Percentiles rank a stretch among this genome's conserved stretches.
phyloP scores from a whole-genome alignment of 1,139 yeast species.

The Suhomyces anneliseae region DNA sequence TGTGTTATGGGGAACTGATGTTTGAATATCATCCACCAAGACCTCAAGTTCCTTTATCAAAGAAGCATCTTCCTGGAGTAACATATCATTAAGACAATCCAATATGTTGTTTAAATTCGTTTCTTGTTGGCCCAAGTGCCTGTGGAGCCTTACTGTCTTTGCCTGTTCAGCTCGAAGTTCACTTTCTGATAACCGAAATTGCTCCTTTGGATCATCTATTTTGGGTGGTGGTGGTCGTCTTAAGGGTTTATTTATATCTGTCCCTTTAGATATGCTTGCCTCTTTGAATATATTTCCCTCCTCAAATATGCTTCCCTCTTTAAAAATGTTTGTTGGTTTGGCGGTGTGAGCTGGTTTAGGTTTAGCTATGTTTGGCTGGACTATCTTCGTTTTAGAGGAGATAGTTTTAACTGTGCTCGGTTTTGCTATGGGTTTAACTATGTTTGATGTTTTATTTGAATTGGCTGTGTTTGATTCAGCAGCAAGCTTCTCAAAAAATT shows the following conservation, averaged over 20 bases:
- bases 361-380: no score
- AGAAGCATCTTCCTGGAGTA: constrained; percentile 11
- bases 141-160: constrained; percentile 9
- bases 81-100: constrained; percentile 14
- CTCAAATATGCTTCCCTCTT: no score
- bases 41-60: constrained; percentile 8
- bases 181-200: background rate
- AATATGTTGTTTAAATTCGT: constrained; percentile 14
- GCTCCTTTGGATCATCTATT: background rate
- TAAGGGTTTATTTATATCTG: background rate
- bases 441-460: background rate
- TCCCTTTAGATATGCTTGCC: no score
- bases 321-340: no score
- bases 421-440: background rate
- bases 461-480: background rate
- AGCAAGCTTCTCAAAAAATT: background rate
- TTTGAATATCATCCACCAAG: constrained; percentile 11
- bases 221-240: background rate
- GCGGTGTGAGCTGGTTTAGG: no score
- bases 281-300: no score
- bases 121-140: constrained; percentile 11
- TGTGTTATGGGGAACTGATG: constrained; percentile 16
- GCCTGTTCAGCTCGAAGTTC: background rate
- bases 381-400: no score
- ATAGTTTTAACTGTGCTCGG: background rate